A percentile compares a stretch with the other conserved stretches of the same genome.
phyloP scores from a whole-genome alignment of 305 asterid species.

The Solanum hybrid region DNA sequence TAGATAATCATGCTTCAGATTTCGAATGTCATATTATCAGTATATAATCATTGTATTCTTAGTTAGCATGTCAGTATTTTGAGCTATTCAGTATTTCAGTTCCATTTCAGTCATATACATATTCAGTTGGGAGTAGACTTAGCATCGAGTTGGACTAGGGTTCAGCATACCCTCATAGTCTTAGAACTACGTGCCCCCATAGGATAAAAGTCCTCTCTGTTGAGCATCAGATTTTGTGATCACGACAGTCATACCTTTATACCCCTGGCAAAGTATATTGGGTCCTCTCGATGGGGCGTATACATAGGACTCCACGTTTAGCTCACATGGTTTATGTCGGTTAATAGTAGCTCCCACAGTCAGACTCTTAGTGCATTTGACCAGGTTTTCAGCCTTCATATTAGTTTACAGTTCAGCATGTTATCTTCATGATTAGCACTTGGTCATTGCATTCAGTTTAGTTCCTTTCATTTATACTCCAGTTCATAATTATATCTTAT shows the following conservation, averaged over 20 bases:
- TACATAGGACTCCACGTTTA: too few relatives aligned
- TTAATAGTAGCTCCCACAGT: neutral
- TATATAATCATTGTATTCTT: neutral
- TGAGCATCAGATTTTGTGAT: neutral
- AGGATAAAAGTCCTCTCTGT: neutral
- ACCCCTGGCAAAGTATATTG: neutral
- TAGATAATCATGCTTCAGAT: neutral
- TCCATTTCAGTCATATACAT: neutral
- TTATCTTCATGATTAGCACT: too few relatives aligned
- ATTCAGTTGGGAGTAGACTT: neutral
- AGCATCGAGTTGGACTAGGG: neutral
- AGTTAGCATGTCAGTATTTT: neutral
- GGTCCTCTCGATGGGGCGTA: neutral
- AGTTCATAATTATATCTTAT: neutral
- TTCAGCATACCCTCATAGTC: neutral
- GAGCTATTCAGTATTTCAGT: neutral
- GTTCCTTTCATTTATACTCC: neutral
- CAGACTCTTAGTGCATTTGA: neutral
- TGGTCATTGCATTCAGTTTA: neutral
- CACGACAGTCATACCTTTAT: neutral
- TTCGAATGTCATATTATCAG: neutral
- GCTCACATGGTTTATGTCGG: neutral
- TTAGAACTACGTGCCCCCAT: accelerated
- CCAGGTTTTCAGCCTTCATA: neutral
- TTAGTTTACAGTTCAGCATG: neutral